Evolutionary conservation across 148 eudicot species (phyloP), one percentile per base, ranked within the genome.

Genomic region (Camellia japonica): DNA sequence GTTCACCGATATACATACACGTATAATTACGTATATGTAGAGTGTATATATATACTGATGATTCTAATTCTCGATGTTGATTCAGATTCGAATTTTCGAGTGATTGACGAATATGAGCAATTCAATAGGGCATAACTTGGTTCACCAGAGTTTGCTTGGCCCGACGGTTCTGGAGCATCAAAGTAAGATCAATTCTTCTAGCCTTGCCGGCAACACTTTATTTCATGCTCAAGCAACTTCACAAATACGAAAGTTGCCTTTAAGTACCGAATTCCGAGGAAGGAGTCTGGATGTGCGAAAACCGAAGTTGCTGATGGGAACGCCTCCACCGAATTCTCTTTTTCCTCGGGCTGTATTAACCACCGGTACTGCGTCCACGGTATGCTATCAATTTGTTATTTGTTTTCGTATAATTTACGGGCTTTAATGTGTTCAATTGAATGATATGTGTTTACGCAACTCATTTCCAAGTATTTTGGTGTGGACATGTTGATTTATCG

Each of bases 261-360:
- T 89, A 83, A 82, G 78, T 85, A 84, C 84, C 12, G 81, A 88
- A 77, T 88, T 94, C 60, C 66, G 83, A 20, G 94, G 93, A 5
- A 63, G 65, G 42, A 76, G 82, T 23, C 85, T 89, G 83, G 84
- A 63, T 63, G 51, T 61, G 49, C 59, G 38, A 71, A 87, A 79
- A 74, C 65, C 67, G 56, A 82, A 78, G 77, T 81, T 83, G 80
- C 75, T 81, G 3, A 87, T 85, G 89, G 88, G 73, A 19, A 81
- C 85, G 61, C 78, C 47, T 68, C 79, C 78, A 41, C 30, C 58
- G 14, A 74, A 73, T 84, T 84, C 80, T 58, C 84, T 65, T 74
- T 82, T 85, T 76, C 88, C 90, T 77, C 88, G 82, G 71, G 97
- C 98, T 81, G 94, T 90, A 59, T 78, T 90, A 52, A 84, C 94